A percentile compares a stretch with the other conserved stretches of the same genome.
phyloP scores from a whole-genome alignment of 2,329 filamentous ascomycete genomes.

The Penicillium sp. region DNA sequence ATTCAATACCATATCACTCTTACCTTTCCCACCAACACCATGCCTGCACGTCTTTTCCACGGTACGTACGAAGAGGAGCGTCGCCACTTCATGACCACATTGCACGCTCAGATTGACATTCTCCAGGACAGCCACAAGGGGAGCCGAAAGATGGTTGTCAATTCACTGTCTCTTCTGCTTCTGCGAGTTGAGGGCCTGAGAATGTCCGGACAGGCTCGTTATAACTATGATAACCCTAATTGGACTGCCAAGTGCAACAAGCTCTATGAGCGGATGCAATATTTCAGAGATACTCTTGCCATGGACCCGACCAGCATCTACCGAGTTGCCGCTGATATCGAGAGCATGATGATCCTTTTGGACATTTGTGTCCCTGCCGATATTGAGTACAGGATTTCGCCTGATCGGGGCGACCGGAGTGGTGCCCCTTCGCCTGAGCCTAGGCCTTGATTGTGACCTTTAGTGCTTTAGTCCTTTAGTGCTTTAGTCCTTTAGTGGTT shows the following conservation, averaged over 20 bases:
- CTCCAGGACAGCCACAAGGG: neutral
- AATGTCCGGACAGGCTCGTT: neutral
- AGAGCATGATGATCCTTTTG: neutral
- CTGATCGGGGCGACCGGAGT: slow-evolving; percentile 1
- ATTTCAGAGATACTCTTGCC: neutral
- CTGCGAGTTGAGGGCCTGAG: neutral
- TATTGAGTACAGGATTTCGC: neutral
- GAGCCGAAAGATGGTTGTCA: neutral
- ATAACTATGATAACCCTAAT: neutral
- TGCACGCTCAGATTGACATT: slow-evolving; percentile 6
- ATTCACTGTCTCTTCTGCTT: neutral
- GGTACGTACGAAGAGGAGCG: slow-evolving; percentile 5
- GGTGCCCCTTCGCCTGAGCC: slow-evolving; percentile 8
- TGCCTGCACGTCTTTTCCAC: neutral
- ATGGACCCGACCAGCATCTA: neutral
- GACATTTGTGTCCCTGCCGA: neutral
- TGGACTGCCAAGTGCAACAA: slow-evolving; percentile 3
- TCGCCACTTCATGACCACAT: neutral
- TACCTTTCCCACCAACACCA: neutral
- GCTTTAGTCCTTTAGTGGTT: neutral
- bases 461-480: neutral
- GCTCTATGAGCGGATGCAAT: neutral
- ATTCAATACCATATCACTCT: too few relatives aligned
- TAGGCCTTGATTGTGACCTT: neutral
- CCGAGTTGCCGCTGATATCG: neutral